These are phyloP conservation scores for Middelhovenomyces tepae DNA, from an alignment of 805 yeast species.

Conservation along the genomic window DNA sequence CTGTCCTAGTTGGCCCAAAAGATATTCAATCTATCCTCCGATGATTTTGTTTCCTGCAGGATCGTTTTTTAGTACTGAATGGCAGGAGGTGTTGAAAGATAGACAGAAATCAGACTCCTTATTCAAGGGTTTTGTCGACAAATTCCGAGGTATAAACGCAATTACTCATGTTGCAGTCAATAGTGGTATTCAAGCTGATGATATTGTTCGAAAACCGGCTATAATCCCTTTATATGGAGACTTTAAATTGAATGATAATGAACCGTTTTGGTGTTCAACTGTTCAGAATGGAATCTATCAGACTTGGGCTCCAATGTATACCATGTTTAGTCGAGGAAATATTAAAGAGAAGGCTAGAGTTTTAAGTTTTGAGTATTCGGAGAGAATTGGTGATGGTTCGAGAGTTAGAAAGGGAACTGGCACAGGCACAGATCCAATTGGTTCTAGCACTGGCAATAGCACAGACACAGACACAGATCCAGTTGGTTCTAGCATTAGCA, in stretches of 20 bases:
- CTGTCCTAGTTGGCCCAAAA: slow-evolving; percentile 25
- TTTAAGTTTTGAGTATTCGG: slow-evolving; percentile 22
- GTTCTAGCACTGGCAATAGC: not conserved
- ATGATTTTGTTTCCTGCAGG: slow-evolving; percentile 47
- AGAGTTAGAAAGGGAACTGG: slow-evolving; percentile 22
- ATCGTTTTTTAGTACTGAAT: no score
- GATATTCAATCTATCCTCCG: slow-evolving; percentile 63
- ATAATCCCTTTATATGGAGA: slow-evolving; percentile 56
- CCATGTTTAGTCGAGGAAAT: slow-evolving; percentile 86
- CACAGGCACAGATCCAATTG: slow-evolving; percentile 15
- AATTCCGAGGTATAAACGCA: slow-evolving; percentile 4
- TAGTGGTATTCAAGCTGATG: slow-evolving; percentile 49
- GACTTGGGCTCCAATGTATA: slow-evolving; percentile 74
- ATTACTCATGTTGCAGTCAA: slow-evolving; percentile 63
- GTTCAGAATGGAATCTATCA: slow-evolving; percentile 70
- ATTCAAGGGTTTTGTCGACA: slow-evolving; percentile 7
- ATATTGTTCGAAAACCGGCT: slow-evolving; percentile 56
- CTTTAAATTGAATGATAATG: slow-evolving; percentile 37
- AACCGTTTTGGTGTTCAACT: slow-evolving; percentile 59
- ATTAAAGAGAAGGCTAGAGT: slow-evolving; percentile 71
- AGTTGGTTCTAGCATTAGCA: not conserved
- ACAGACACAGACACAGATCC: not conserved
- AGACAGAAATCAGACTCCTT: no score
- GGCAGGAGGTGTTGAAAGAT: no score
- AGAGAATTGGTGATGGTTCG: not conserved